Base-by-base conservation (phyloP, 2,329 filamentous ascomycete genomes). In the Trichoderma lentiforme region DNA sequence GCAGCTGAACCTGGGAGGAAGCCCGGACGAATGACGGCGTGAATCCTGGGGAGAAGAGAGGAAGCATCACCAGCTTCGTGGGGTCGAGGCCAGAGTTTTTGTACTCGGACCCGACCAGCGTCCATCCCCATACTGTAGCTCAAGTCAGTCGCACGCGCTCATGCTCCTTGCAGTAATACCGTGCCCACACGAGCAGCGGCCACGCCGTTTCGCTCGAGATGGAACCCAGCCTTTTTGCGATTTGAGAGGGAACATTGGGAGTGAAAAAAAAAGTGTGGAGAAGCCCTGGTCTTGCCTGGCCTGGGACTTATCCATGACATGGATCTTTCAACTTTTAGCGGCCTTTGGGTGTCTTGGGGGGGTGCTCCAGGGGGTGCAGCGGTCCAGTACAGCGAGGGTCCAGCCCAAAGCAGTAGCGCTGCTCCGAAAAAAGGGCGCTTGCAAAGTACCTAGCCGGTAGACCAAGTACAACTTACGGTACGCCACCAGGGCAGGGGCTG, bases 1-100 rank as follows among this genome's bases (percentile, higher is more conserved):
- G 58, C 58, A 57, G 53, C 69, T 71, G 61, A 64, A 64, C 69
- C 69, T 71, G 62, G 69, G 69, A 71, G 69, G 69, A 71, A 71
- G 69, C 69, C 69, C 69, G 69, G 61, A 65, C 69, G 69, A 36
- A 34, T 11, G 51, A 58, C 53, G 65, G 36, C 65, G 65, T 69
- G 66, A 72, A 72, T 53, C 70, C 70, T 69, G 63, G 70, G 56
- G 65, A 62, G 65, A 62, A 58, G 53, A 69, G 30, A 56, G 70
- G 36, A 68, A 36, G 56, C 63, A 70, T 61, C 63, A 39, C 60
- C 26, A 18, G 60, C 15, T 21, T 36, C 63, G 47, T 64, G 69
- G 47, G 70, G 70, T 69, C 70, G 57, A 43, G 34, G 58, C 53
- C 18, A 34, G 69, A 65, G 36, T 72, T 72, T 72, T 72, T 72